Percentiles rank a stretch among this genome's conserved stretches.
Conservation (phyloP, 208 protist species). For the Tetramitus jugosus region DNA sequence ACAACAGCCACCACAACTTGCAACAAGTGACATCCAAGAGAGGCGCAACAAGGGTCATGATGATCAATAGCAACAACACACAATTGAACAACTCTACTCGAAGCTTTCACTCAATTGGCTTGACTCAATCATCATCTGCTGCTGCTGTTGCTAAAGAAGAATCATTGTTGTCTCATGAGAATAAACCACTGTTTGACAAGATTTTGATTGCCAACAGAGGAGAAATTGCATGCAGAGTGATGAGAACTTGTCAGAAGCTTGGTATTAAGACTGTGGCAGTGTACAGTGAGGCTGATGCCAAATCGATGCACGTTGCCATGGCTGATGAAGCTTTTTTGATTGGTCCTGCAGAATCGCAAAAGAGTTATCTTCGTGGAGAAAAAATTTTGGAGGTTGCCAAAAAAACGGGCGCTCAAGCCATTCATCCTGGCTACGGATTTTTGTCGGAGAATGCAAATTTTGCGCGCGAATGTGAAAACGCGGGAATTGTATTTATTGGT, state of each 20-base stretch:
- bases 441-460: slow-evolving; percentile 89
- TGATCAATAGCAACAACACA: background rate
- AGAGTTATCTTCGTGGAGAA: slow-evolving; percentile 78
- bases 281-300: slow-evolving; percentile 76
- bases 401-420: slow-evolving; percentile 66
- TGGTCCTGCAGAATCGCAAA: slow-evolving; percentile 46
- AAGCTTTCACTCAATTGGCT: background rate
- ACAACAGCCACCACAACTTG: too few relatives aligned
- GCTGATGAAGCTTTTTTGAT: slow-evolving; percentile 67
- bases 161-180: too few relatives aligned
- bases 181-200: slow-evolving; percentile 77
- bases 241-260: slow-evolving; percentile 71
- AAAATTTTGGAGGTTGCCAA: slow-evolving; percentile 80
- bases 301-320: slow-evolving; percentile 76
- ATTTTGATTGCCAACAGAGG: slow-evolving; percentile 92
- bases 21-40: background rate
- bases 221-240: slow-evolving; percentile 93
- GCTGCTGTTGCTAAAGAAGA: too few relatives aligned
- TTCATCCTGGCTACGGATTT: slow-evolving; percentile 96
- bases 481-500: slow-evolving; percentile 82
- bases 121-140: background rate
- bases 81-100: background rate
- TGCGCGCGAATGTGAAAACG: slow-evolving; percentile 55
- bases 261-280: slow-evolving; percentile 91
- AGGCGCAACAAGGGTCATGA: background rate